Conservation (phyloP, 1,284 basidiomycete genomes). For the Austroboletus novae-zelandiae region DNA sequence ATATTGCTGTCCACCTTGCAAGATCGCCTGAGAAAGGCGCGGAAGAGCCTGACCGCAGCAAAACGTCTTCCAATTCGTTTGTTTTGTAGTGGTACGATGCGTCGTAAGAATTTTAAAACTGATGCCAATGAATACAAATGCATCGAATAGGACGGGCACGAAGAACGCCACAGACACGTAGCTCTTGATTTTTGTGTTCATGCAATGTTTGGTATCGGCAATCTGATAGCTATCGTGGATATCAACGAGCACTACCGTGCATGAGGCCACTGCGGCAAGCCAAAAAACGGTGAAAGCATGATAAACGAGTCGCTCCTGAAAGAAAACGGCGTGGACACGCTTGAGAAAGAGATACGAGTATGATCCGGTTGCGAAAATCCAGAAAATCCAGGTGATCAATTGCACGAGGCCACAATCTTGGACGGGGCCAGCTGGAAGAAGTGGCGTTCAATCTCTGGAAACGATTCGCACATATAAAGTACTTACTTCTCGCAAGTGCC, state of each 20-base stretch:
- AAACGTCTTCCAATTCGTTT: constrained; percentile 10
- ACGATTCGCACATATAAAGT: not conserved
- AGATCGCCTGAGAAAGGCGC: constrained; percentile 25
- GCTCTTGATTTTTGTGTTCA: constrained; percentile 5
- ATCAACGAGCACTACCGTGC: constrained; percentile 16
- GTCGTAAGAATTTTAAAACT: constrained; percentile 21
- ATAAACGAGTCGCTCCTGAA: constrained; percentile 12
- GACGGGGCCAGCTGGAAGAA: constrained; percentile 22
- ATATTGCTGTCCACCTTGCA: constrained; percentile 32
- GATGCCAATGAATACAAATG: constrained; percentile 29
- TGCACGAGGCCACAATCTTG: constrained; percentile 16
- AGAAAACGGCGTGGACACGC: constrained; percentile 30
- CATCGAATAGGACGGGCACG: constrained; percentile 24
- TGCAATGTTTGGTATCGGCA: constrained; percentile 23
- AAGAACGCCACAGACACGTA: constrained; percentile 24
- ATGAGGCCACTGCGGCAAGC: constrained; percentile 21
- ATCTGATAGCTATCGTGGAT: constrained; percentile 21
- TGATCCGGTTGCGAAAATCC: constrained; percentile 21
- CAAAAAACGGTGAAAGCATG: constrained; percentile 27
- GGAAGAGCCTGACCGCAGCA: constrained; percentile 18
- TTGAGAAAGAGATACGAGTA: constrained; percentile 34
- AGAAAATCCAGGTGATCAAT: constrained; percentile 16
- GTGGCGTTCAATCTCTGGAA: not conserved
- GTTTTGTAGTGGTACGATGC: constrained; percentile 2
- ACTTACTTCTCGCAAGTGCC: constrained; percentile 20